phyloP scores from a whole-genome alignment of 148 eudicot species.

The Fallopia convolvulus region DNA sequence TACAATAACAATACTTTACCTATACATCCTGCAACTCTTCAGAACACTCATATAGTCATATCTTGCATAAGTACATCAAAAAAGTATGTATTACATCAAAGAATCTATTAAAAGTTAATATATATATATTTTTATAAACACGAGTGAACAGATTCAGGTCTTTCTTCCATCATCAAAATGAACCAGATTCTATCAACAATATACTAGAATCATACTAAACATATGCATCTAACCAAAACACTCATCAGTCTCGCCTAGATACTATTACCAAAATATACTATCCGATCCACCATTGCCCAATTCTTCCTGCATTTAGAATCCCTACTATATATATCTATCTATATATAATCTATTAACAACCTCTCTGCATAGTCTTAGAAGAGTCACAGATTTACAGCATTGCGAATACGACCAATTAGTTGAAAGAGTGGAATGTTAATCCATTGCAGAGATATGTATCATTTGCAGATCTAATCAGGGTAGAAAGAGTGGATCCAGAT shows the following conservation, averaged over 20 bases:
- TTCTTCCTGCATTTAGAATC: not conserved
- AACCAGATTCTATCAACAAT: too few relatives aligned
- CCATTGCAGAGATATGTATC: not conserved
- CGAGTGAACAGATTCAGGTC: not conserved
- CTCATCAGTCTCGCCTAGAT: not conserved
- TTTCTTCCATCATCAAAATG: not conserved
- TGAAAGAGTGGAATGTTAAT: not conserved
- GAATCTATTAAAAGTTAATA: not conserved
- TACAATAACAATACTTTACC: not conserved
- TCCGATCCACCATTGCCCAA: not conserved
- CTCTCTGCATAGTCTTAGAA: not conserved
- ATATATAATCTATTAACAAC: not conserved
- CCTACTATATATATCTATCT: not conserved
- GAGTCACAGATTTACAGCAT: not conserved
- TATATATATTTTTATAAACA: too few relatives aligned
- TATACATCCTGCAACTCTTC: not conserved
- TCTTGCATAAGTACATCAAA: not conserved
- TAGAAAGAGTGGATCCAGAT: conserved; percentile 2
- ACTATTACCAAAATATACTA: not conserved
- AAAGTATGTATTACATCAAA: not conserved
- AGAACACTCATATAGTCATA: too few relatives aligned
- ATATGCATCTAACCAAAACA: too few relatives aligned
- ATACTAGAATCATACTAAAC: too few relatives aligned
- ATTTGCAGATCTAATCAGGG: not conserved
- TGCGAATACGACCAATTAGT: not conserved